A percentile compares a stretch with the other conserved stretches of the same genome.
Conservation (phyloP, 164 flowering plant genomes). For the Aristolochia contorta region DNA sequence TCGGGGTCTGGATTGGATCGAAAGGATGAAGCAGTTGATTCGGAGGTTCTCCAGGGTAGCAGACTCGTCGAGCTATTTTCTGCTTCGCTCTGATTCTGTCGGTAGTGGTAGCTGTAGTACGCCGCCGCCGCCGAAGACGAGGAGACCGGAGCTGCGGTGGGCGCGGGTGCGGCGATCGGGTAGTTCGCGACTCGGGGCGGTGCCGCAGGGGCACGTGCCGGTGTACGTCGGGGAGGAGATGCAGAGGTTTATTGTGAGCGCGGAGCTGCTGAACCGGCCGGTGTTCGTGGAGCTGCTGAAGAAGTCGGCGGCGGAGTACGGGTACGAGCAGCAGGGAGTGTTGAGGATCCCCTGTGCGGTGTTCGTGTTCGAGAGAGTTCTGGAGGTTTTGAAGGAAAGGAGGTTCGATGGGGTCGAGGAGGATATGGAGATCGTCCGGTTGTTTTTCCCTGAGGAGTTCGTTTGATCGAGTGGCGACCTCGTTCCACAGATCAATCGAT, state of each 20-base stretch:
- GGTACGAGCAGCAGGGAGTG: constrained; percentile 86
- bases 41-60: constrained; percentile 60
- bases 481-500: too few relatives aligned
- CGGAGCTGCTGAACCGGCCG: constrained; percentile 75
- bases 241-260: constrained; percentile 80
- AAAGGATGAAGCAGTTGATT: constrained; percentile 50
- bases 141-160: constrained; percentile 7
- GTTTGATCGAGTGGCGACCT: not conserved
- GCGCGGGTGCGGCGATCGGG: constrained; percentile 3
- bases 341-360: constrained; percentile 80
- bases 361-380: constrained; percentile 42
- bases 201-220: constrained; percentile 77
- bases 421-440: not conserved
- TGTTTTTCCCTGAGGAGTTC: constrained; percentile 1
- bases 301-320: constrained; percentile 87
- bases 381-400: constrained; percentile 34
- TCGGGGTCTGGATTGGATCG: too few relatives aligned
- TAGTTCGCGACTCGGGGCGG: constrained; percentile 10
- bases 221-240: constrained; percentile 90
- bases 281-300: constrained; percentile 53
- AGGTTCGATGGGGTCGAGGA: constrained; percentile 28
- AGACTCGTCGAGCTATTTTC: constrained; percentile 47
- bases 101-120: too few relatives aligned
- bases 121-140: constrained; percentile 4
- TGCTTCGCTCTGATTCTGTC: constrained; percentile 38